Evolutionary conservation across 345 rosid species (phyloP), one percentile per base, ranked within the genome.

Genomic region (Eutrema heterophyllum): DNA sequence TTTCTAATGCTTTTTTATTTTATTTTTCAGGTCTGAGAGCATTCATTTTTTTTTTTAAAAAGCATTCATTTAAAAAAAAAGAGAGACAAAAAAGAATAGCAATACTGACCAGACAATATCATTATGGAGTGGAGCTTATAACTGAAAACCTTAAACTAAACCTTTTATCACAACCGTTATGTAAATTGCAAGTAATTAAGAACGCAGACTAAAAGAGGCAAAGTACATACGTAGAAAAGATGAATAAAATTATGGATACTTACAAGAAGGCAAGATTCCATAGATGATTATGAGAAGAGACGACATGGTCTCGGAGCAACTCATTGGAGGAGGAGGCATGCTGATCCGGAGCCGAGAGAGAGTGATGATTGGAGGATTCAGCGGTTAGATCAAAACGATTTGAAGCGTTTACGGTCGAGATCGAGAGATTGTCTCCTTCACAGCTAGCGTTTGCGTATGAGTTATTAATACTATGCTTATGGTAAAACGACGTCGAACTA

Each of bases 201-300:
- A 70, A 48, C 44, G 14, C 8, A 7, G 21, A 21, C 32, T 38
- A 21, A 41, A 26, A 29, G 24, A 63, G 7, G 40, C 11, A 24
- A 15, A n/a, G 36, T 61, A 41, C 26, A 54, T 59, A 40, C 7
- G 21, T 51, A 5, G 41, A 18, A 3, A 54, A 55, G 43, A 70
- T n/a, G 33, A 35, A 32, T 12, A 65, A 18, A 67, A 2, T 7
- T 27, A 59, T 41, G 67, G 46, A 52, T 63, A 77, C 96, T 88
- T 88, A 88, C 97, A 83, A 59, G 43, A 85, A 82, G 49, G 87
- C 76, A 65, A 85, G 88, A 64, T 76, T 84, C 97, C 94, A 90
- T 10, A 88, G 79, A 35, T 88, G 86, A 57, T 77, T 80, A 67
- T 86, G 87, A 2, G 88, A 75, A 73, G 81, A 71, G 39, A 51